Conservation (phyloP, 345 rosid genomes). For the Garcia nutans region DNA sequence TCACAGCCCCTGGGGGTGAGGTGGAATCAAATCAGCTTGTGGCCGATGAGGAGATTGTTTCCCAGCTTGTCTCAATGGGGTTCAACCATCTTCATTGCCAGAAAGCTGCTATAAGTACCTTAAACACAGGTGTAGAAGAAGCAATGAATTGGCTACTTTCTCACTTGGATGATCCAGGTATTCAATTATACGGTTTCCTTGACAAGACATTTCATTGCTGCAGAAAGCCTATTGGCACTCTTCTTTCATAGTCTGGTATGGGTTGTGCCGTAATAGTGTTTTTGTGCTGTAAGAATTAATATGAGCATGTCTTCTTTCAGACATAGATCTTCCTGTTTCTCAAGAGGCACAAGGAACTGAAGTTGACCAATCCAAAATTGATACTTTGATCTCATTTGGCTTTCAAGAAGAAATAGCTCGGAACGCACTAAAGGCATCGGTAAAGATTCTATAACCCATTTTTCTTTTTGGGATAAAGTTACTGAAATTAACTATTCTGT, state of each 20-base stretch:
- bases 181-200: neutral
- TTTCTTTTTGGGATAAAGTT: neutral
- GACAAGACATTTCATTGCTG: neutral
- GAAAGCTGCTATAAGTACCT: constrained; percentile 89
- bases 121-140: constrained; percentile 85
- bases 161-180: constrained; percentile 97
- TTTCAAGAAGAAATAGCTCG: constrained; percentile 81
- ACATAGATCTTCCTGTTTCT: constrained; percentile 72
- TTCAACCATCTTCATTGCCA: constrained; percentile 83
- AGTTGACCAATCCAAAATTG: constrained; percentile 64
- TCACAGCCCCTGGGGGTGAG: constrained; percentile 52
- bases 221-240: neutral
- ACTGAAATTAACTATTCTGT: neutral
- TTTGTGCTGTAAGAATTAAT: neutral
- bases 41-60: constrained; percentile 83
- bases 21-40: constrained; percentile 49
- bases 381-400: constrained; percentile 86
- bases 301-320: constrained; percentile 34
- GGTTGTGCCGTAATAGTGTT: neutral
- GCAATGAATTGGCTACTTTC: constrained; percentile 97
- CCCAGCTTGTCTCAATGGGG: constrained; percentile 90
- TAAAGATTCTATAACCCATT: constrained; percentile 25
- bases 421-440: constrained; percentile 83
- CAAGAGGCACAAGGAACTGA: constrained; percentile 34
- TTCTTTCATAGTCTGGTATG: neutral